Base-by-base conservation (phyloP, 2,329 filamentous ascomycete species). In the Cladosporium sp. region DNA sequence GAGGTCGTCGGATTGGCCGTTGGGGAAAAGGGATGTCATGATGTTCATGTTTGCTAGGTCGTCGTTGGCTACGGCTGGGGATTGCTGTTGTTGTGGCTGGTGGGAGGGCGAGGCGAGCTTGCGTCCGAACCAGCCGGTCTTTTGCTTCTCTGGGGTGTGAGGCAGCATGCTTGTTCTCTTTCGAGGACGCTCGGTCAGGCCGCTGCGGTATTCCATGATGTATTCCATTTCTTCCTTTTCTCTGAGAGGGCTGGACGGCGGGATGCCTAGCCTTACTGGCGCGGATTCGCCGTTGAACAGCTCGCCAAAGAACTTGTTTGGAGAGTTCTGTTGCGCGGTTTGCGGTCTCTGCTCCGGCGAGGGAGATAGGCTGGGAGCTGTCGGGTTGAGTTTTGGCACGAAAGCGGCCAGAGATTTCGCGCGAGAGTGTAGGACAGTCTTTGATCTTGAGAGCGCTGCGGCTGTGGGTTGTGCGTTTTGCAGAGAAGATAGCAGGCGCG, bases 41-140 rank as follows among this genome's bases (percentile, higher is more conserved):
- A 83, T 74, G 62, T 81, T 77, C 38, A 83, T 62, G 49, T 73
- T 76, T 7, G 78, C 63, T 19, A 83, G 66, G 50, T 78, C 74
- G 57, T 83, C 79, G 33, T 56, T 40, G 11, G 46, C 47, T 9
- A 45, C 38, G 29, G 55, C 29, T 27, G 52, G 43, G 25, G 53
- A 40, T 40, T 48, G 45, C 19, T 39, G 45, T 32, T 51, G 43
- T 22, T 52, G 38, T 27, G 36, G 43, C 16, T 46, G 43, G 19
- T 19, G 27, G 12, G 51, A 15, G 29, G 57, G 27, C 7, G 53
- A 50, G 19, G 54, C 55, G 7, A 55, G 38, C 43, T 62, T 60
- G n/a, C 63, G 60, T 9, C 52, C 51, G 46, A 68, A 68, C 66
- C 66, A 68, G 12, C 61, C 59, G n/a, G 56, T 46, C 32, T 56